Base-by-base conservation (phyloP, 192 early-diverging fungal species). In the Coemansia sp. region DNA sequence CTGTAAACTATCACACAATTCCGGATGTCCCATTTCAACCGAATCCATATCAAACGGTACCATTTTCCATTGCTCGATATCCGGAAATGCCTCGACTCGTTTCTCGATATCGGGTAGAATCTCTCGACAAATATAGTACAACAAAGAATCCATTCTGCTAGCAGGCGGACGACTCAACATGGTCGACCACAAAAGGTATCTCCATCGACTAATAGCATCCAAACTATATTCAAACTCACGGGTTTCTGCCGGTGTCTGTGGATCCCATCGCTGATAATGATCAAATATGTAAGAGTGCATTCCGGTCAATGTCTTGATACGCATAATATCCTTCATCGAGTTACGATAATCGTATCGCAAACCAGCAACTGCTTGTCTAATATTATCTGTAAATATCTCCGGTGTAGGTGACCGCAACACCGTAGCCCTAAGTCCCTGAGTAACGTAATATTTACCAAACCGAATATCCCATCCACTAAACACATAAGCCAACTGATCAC, bases 161-260 rank as follows among this genome's bases (percentile, higher is more conserved):
- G n/a, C 62, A 2, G 49, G 22, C 5, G 69, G 72, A 0, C 72
- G 59, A 25, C 56, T 29, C n/a, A 75, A 42, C 64, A 71, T 67
- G 0, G 66, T 66, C 66, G 64, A 57, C 77, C 77, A 80, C 34
- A 80, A 36, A 8, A 75, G 51, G 22, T 75, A 80, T 14, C 72
- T 49, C 77, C 77, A 80, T 31, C 66, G 77, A 22, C 64, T 51
- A 3, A 80, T 59, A 1, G 66, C 77, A 18, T 58, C 54, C 1
- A 62, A 56, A 17, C 61, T 62, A 16, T 68, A 55, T 16, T 59
- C 51, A 38, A 80, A 80, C 28, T 8, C 32, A 0, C 14, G 31
- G 18, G 56, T 11, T 11, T 72, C 57, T 1, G 57, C 45, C 11
- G 38, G 14, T 17, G 57, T 30, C 38, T 30, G 28, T 4, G 72